phyloP scores from a whole-genome alignment of 1,284 basidiomycete genomes.

The Rhodotorula sp. region DNA sequence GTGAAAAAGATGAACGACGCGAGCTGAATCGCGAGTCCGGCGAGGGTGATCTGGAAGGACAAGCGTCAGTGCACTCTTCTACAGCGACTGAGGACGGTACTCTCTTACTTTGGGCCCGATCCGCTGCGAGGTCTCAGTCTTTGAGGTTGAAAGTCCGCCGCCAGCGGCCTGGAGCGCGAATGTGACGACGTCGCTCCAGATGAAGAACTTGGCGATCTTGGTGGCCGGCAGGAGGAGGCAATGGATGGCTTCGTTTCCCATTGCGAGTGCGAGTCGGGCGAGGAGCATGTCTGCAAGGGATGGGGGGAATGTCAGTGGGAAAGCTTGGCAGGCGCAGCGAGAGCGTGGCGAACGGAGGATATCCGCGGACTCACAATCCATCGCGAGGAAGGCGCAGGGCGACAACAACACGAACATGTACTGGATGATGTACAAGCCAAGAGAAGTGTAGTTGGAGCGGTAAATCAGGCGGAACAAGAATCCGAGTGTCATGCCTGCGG shows the following conservation, averaged over 20 bases:
- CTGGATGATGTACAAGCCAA: conserved; percentile 25
- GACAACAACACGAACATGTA: conserved; percentile 34
- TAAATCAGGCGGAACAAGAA: conserved; percentile 16
- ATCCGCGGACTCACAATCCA: conserved; percentile 17
- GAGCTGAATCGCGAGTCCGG: conserved; percentile 37
- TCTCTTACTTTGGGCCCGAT: not conserved
- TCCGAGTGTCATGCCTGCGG: conserved; percentile 6
- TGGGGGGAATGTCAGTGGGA: not conserved
- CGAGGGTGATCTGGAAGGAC: conserved; percentile 21
- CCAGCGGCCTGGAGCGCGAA: conserved; percentile 43
- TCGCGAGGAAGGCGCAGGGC: conserved; percentile 39
- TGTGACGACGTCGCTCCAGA: conserved; percentile 43
- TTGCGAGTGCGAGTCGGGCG: conserved; percentile 15
- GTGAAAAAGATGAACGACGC: conserved; percentile 37
- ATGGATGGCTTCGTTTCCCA: conserved; percentile 7
- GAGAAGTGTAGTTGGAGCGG: not conserved
- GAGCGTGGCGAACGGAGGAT: not conserved
- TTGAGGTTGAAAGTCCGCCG: conserved; percentile 23
- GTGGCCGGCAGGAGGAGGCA: conserved; percentile 28
- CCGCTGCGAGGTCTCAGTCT: not conserved
- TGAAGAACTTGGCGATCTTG: conserved; percentile 40
- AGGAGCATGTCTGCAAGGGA: conserved; percentile 13
- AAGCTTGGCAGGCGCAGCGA: not conserved
- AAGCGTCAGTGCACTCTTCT: not conserved
- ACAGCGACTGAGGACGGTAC: not conserved